Evolutionary conservation across 495 filamentous ascomycete genomes (phyloP).

Genomic region (Annulohypoxylon moriforme): DNA sequence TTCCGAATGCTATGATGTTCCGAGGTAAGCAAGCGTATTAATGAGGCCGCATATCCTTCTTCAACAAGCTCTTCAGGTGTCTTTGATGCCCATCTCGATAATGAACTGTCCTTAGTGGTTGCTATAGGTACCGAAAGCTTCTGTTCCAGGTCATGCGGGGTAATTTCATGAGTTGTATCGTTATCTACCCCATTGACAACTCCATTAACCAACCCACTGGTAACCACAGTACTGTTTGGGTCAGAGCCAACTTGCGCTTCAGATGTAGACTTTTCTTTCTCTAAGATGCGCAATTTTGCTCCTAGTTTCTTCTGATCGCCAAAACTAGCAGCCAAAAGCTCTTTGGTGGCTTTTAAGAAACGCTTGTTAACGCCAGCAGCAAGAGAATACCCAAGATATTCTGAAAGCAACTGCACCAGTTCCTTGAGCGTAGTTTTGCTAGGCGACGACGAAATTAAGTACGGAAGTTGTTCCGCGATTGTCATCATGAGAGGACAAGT

Average conservation of each 20-base stretch:
- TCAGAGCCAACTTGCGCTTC: neutral
- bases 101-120: conserved; percentile 65
- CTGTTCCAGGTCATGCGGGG: conserved; percentile 46
- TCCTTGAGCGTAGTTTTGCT: conserved; percentile 31
- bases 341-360: conserved; percentile 37
- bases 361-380: conserved; percentile 32
- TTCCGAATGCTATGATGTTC: conserved; percentile 76
- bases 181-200: neutral
- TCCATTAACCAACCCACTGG: neutral
- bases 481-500: conserved; percentile 69
- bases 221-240: neutral
- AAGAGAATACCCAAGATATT: conserved; percentile 41
- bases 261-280: conserved; percentile 7
- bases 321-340: conserved; percentile 29
- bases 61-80: conserved; percentile 79
- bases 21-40: conserved; percentile 81
- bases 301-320: conserved; percentile 38
- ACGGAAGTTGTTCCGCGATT: conserved; percentile 82
- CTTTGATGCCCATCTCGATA: conserved; percentile 77
- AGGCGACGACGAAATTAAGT: conserved; percentile 62
- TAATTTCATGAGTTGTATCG: conserved; percentile 20
- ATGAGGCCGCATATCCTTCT: conserved; percentile 71
- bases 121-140: conserved; percentile 50
- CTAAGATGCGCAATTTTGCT: conserved; percentile 30
- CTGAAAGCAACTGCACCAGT: conserved; percentile 39